Base-by-base conservation (phyloP, 2,329 filamentous ascomycete genomes). In the Aspergillus hortae region DNA sequence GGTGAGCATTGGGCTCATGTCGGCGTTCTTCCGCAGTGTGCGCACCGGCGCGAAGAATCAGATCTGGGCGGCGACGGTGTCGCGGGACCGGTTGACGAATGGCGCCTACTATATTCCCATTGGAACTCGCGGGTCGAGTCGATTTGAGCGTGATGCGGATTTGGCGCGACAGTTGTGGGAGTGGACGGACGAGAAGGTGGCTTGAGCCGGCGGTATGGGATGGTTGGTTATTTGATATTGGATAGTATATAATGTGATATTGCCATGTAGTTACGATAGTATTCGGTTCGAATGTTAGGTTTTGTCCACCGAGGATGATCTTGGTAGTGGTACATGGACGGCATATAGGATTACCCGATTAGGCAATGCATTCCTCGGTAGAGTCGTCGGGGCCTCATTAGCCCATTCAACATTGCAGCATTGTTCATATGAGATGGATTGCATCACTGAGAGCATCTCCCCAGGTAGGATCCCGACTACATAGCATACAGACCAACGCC, bases 31-130 rank as follows among this genome's bases (percentile, higher is more conserved):
- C 43, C 61, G 68, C 6, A 64, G 52, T 32, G 55, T 72, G 11
- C 49, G 59, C 21, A 66, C 65, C 2, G 74, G 74, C 0, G 68
- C 73, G 1, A 52, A 73, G 21, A 77, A 73, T 49, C 68, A 73
- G 56, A 61, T 77, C 19, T 77, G 70, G 69, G 69, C 69, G 2
- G 72, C 69, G 12, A 67, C 66, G 2, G 64, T 64, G 7, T 57
- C 62, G 10, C 67, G 59, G 42, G 64, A 68, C 15, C 52, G 60
- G 2, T 43, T 75, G 45, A 52, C 55, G 17, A 74, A 68, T 49
- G 74, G 74, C 0, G 68, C 64, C 47, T 77, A 74, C 55, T 76
- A 76, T 55, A 65, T 67, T 6, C 71, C 74, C 1, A 63, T 76
- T 51, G 74, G 71, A 7, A 53, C 62, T 38, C 59, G 55, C 30